Base-by-base conservation (phyloP, 2,329 filamentous ascomycete genomes). In the Fusarium oligoseptatum region DNA sequence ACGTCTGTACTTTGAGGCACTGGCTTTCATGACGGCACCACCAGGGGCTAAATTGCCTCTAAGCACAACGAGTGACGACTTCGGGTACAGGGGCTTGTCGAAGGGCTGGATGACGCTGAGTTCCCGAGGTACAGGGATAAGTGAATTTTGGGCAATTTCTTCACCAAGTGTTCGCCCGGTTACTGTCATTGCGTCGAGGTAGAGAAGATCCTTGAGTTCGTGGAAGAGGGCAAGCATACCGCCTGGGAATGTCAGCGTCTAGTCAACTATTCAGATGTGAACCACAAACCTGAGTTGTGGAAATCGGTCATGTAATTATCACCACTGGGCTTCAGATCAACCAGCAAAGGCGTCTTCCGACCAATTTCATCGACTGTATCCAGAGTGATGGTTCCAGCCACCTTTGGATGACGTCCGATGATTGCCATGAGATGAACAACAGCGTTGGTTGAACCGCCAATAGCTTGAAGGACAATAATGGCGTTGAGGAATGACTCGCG, bases 271-370 rank as follows among this genome's bases (percentile, higher is more conserved):
- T 9, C 12, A 7, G 12, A 24, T 1, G 8, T 8, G 3, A 15
- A 12, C 2, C 20, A 64, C 71, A 12, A 17, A 73, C 77, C 79
- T 22, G 97, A 92, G 68, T 95, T 92, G 82, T 97, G 97, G 45
- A 98, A 91, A 79, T 98, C 95, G 6, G 93, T 94, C 92, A 98
- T 97, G 81, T 95, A 93, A 80, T 95, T 95, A 64, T 93, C 92
- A 1, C 95, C 95, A 69, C 91, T 94, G 0, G 95, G 95, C n/a
- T 95, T 94, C 20, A 97, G 87, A 79, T 97, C 93, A 1, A 95
- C 93, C 45, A 97, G 89, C 78, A 97, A 91, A 0, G 95, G 95
- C 2, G 95, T 95, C 74, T 89, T 91, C 74, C 94, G 87, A 65
- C 92, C 93, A 60, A 97, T 91, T 60, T 92, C 89, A 81, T 97